A percentile compares a stretch with the other conserved stretches of the same genome.
phyloP scores from a whole-genome alignment of 768 basidiomycete genomes.

The Fibroporia radiculosa region DNA sequence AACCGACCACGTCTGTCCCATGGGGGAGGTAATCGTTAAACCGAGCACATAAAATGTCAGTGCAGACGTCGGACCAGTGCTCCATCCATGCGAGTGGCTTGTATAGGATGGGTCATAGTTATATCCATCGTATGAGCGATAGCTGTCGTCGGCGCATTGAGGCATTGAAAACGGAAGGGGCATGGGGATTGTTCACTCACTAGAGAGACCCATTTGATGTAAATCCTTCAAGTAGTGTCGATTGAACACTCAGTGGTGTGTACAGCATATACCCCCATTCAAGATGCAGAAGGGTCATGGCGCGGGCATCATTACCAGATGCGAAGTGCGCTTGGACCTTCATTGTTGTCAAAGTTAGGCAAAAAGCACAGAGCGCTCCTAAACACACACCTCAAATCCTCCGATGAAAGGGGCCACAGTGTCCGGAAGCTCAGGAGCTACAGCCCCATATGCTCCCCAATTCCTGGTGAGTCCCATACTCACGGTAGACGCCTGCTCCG shows the following conservation, averaged over 20 bases:
- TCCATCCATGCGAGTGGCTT: conserved; percentile 56
- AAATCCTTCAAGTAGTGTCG: conserved; percentile 51
- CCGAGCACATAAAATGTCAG: conserved; percentile 51
- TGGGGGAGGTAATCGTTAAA: conserved; percentile 38
- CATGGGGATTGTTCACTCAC: conserved; percentile 21
- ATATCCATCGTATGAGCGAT: conserved; percentile 47
- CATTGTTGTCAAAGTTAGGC: not conserved
- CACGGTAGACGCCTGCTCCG: conserved; percentile 31
- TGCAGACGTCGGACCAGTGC: conserved; percentile 48
- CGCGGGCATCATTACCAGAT: conserved; percentile 41
- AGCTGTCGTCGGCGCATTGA: conserved; percentile 22
- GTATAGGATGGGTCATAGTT: conserved; percentile 52
- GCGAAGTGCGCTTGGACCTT: conserved; percentile 54
- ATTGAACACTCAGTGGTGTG: conserved; percentile 47
- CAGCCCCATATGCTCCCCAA: conserved; percentile 45
- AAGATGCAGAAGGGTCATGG: conserved; percentile 43
- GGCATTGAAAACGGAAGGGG: not conserved
- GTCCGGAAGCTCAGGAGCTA: conserved; percentile 49
- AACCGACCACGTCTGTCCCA: conserved; percentile 41
- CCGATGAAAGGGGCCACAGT: conserved; percentile 54
- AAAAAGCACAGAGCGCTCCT: not conserved
- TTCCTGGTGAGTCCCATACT: conserved; percentile 41
- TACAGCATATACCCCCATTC: conserved; percentile 58
- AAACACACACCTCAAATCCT: conserved; percentile 42
- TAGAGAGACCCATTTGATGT: conserved; percentile 48